phyloP scores from a whole-genome alignment of 2,329 filamentous ascomycete genomes.

The Annulohypoxylon truncatum region DNA sequence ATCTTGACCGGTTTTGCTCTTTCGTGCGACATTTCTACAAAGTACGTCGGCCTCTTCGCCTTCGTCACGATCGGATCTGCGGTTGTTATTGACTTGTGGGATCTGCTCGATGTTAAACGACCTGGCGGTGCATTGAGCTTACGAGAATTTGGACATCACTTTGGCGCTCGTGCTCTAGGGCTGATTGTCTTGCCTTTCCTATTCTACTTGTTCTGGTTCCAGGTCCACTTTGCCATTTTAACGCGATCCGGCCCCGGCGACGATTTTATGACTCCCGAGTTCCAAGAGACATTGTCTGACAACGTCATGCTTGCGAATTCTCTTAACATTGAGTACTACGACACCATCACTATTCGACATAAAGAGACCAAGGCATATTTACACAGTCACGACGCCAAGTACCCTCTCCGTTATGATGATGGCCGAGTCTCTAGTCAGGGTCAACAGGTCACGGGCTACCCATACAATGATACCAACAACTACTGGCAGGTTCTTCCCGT shows the following conservation, averaged over 20 bases:
- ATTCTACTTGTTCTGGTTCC: slow-evolving; percentile 99
- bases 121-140: slow-evolving; percentile 83
- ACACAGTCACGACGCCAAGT: slow-evolving; percentile 89
- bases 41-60: slow-evolving; percentile 96
- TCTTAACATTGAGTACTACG: slow-evolving; percentile 88
- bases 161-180: slow-evolving; percentile 85
- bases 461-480: slow-evolving; percentile 99
- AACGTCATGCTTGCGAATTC: slow-evolving; percentile 92
- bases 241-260: slow-evolving; percentile 91
- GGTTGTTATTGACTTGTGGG: slow-evolving; percentile 94
- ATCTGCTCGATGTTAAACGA: slow-evolving; percentile 88
- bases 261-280: slow-evolving; percentile 98
- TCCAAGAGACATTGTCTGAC: slow-evolving; percentile 96
- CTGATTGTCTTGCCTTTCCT: slow-evolving; percentile 93
- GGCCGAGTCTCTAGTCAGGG: slow-evolving; percentile 97
- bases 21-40: slow-evolving; percentile 97
- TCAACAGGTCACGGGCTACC: slow-evolving; percentile 98
- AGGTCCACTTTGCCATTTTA: slow-evolving; percentile 95
- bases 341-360: slow-evolving; percentile 87
- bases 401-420: slow-evolving; percentile 96
- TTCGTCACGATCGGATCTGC: slow-evolving; percentile 97
- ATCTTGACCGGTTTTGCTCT: slow-evolving; percentile 92
- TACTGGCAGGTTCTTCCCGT: slow-evolving; percentile 92
- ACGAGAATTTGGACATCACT: slow-evolving; percentile 86
- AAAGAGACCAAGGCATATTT: slow-evolving; percentile 98